Conservation (phyloP, 1,284 basidiomycete genomes). For the Somion occarium region DNA sequence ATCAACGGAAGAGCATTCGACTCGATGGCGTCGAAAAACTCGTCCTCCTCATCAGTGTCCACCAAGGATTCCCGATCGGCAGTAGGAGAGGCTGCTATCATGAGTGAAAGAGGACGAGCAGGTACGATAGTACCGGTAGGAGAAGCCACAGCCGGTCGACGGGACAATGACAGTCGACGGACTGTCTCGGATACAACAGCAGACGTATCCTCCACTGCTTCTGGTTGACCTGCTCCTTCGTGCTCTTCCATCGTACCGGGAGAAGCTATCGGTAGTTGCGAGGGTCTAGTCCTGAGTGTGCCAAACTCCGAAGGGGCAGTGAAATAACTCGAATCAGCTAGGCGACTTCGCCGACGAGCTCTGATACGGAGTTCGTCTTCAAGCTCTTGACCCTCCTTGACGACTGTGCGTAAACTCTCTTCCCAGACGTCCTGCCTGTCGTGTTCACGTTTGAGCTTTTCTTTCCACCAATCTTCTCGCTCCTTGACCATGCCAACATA, state of each 20-base stretch:
- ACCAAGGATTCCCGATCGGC: conserved; percentile 38
- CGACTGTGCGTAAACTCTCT: conserved; percentile 84
- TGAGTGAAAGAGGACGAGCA: conserved; percentile 14
- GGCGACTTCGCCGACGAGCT: conserved; percentile 52
- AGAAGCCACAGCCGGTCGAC: conserved; percentile 4
- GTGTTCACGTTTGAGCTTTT: conserved; percentile 61
- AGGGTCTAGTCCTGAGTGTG: conserved; percentile 26
- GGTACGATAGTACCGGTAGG: conserved; percentile 1
- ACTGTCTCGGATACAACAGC: neutral
- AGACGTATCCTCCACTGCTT: neutral
- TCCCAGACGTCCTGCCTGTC: conserved; percentile 86
- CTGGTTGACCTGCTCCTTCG: neutral
- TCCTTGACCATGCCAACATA: conserved; percentile 73
- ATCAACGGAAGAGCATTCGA: conserved; percentile 71
- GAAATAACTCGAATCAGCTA: conserved; percentile 30
- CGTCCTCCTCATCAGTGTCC: conserved; percentile 89
- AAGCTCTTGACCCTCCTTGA: conserved; percentile 81
- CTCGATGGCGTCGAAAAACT: conserved; percentile 98
- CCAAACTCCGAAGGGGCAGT: conserved; percentile 14
- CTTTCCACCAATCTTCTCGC: conserved; percentile 80
- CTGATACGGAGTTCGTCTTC: conserved; percentile 74
- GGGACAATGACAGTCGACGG: neutral
- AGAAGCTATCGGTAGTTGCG: conserved; percentile 15
- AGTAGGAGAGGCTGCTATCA: conserved; percentile 10
- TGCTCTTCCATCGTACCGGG: conserved; percentile 10